A percentile compares a stretch with the other conserved stretches of the same genome.
Conservation (phyloP, 306 rosid species). For the Fragaria ananassa region DNA sequence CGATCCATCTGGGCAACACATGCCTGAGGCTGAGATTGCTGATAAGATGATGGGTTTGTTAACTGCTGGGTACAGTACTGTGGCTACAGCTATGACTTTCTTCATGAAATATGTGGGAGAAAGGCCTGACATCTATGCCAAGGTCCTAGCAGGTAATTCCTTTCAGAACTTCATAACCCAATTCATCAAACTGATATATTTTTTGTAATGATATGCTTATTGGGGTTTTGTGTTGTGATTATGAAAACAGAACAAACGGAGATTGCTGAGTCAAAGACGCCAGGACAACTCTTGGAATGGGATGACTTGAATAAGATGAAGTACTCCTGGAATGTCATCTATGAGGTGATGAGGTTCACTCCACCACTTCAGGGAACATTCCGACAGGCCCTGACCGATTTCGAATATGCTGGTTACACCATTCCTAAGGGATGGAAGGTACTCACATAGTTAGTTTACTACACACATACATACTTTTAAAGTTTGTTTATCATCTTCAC, state of each 20-base stretch:
- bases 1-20: slow-evolving; percentile 47
- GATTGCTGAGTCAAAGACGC: slow-evolving; percentile 17
- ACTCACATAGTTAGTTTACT: no score
- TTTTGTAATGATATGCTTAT: not conserved
- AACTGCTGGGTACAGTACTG: slow-evolving; percentile 22
- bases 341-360: slow-evolving; percentile 39
- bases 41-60: slow-evolving; percentile 26
- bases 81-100: slow-evolving; percentile 26
- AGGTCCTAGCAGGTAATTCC: slow-evolving; percentile 38
- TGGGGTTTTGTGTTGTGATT: not conserved
- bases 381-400: slow-evolving; percentile 29
- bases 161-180: not conserved
- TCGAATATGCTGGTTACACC: slow-evolving; percentile 35
- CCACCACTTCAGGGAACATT: slow-evolving; percentile 48
- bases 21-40: slow-evolving; percentile 51
- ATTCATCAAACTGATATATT: not conserved
- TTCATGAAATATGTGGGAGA: slow-evolving; percentile 26
- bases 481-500: not conserved
- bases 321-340: slow-evolving; percentile 33
- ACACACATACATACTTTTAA: no score
- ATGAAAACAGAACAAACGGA: slow-evolving; percentile 31
- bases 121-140: slow-evolving; percentile 38
- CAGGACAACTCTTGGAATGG: slow-evolving; percentile 34
- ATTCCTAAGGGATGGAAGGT: slow-evolving; percentile 47
- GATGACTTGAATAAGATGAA: slow-evolving; percentile 37